Evolutionary conservation across 2,329 filamentous ascomycete species (phyloP), one percentile per base, ranked within the genome.

Genomic region (Thermothelomyces thermophilus): DNA sequence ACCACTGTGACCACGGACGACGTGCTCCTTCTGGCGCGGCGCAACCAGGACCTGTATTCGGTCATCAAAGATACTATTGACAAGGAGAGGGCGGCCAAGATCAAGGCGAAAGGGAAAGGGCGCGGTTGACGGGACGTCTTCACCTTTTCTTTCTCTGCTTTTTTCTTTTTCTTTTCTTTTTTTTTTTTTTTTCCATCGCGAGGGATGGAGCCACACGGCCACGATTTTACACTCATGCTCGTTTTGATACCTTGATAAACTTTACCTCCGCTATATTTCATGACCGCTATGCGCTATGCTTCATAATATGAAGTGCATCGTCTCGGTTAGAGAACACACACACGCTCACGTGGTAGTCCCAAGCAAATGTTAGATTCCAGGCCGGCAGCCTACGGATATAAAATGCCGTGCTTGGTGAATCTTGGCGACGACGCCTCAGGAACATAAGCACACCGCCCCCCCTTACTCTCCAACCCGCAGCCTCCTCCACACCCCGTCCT

Each of bases 1-100:
- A 81, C 80, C 2, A 90, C 84, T 0, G 79, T 98, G 57, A 88
- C 83, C 33, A 86, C 85, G 0, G 86, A 90, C 45, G 93, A 98
- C 64, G 90, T 97, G 11, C 72, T 97, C 61, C 77, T 98, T 7
- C 79, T 98, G 26, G 84, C 88, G 22, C 76, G 93, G 54, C 82
- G 91, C 52, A 98, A 97, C 60, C 86, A 90, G 50, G 89, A 90
- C 16, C 69, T 98, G 17, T 82, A 90, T 58, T 76, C 76, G 14
- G 82, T 97, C 30, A 76, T 98, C 63, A 78, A 79, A 64, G 74
- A 79, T 44, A 82, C 82, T 60, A 72, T 90, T 24, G 83, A 90
- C 48, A 70, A 74, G 57, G 70, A 75, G 55, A 79, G 77, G 62
- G 74, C 73, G 1, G 67, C 70, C 0, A 57, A 53, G 33, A 43